phyloP scores from a whole-genome alignment of 768 basidiomycete genomes.

The Strobilomyces dryophilus region DNA sequence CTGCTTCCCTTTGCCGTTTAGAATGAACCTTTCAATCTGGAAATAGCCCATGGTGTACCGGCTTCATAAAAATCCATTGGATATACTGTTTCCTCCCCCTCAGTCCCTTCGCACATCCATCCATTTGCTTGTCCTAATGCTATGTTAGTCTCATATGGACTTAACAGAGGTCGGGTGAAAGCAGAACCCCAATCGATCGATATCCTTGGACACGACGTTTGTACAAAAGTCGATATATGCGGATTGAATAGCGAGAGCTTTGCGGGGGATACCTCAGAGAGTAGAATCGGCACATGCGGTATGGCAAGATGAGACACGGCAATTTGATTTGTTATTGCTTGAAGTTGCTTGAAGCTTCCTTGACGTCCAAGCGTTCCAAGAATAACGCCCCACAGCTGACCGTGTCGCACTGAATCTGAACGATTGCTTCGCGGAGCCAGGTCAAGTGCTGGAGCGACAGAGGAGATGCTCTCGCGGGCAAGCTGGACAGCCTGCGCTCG shows the following conservation, averaged over 20 bases:
- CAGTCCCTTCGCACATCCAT: conserved; percentile 52
- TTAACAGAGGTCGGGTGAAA: conserved; percentile 82
- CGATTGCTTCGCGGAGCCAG: conserved; percentile 14
- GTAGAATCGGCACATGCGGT: conserved; percentile 84
- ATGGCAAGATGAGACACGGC: conserved; percentile 48
- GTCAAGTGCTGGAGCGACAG: conserved; percentile 11
- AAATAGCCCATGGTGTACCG: conserved; percentile 71
- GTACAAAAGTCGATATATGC: conserved; percentile 85
- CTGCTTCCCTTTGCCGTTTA: conserved; percentile 3
- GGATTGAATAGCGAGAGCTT: conserved; percentile 83
- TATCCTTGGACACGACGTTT: conserved; percentile 93
- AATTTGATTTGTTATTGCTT: conserved; percentile 77
- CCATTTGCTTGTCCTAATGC: conserved; percentile 63
- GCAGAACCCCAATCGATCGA: conserved; percentile 99
- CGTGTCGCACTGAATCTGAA: conserved; percentile 12
- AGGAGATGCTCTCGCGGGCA: conserved; percentile 63
- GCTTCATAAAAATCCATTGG: conserved; percentile 97
- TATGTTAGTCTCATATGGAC: conserved; percentile 90
- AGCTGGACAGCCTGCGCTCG: conserved; percentile 71
- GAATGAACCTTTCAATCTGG: conserved; percentile 55
- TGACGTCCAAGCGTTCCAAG: conserved; percentile 94
- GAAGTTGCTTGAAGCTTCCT: conserved; percentile 85
- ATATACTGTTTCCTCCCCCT: conserved; percentile 43
- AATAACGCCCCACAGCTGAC: conserved; percentile 78
- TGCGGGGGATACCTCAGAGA: conserved; percentile 95